phyloP scores from a whole-genome alignment of 257 asterid species.

The Euphrasia confusa region DNA sequence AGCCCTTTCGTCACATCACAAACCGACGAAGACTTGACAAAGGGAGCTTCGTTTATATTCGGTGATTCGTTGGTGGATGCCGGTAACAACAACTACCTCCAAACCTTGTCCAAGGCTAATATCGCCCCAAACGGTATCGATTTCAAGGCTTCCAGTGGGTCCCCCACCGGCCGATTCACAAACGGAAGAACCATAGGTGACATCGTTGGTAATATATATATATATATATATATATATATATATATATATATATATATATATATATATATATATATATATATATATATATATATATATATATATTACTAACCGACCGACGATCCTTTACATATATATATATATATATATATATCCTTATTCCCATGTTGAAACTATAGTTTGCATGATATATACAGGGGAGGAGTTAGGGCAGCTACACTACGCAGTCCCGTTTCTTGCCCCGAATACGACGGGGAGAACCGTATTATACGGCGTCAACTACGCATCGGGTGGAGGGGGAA shows the following conservation, averaged over 20 bases:
- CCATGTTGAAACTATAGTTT: neutral
- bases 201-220: slow-evolving; percentile 52
- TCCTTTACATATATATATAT: no score
- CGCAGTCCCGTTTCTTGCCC: slow-evolving; percentile 79
- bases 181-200: slow-evolving; percentile 93
- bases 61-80: slow-evolving; percentile 97
- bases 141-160: slow-evolving; percentile 75
- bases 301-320: no score
- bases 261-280: neutral
- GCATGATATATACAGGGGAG: slow-evolving; percentile 51
- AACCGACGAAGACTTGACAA: slow-evolving; percentile 34
- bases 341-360: neutral
- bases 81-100: slow-evolving; percentile 78
- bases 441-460: slow-evolving; percentile 72
- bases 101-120: slow-evolving; percentile 69
- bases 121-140: slow-evolving; percentile 76
- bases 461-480: slow-evolving; percentile 74
- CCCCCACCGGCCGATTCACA: slow-evolving; percentile 80
- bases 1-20: slow-evolving; percentile 28
- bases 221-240: neutral
- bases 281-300: neutral
- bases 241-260: neutral
- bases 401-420: slow-evolving; percentile 67
- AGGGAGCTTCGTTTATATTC: slow-evolving; percentile 72
- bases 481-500: slow-evolving; percentile 97